phyloP scores from a whole-genome alignment of 768 basidiomycete genomes.

The Clavulina sp. region DNA sequence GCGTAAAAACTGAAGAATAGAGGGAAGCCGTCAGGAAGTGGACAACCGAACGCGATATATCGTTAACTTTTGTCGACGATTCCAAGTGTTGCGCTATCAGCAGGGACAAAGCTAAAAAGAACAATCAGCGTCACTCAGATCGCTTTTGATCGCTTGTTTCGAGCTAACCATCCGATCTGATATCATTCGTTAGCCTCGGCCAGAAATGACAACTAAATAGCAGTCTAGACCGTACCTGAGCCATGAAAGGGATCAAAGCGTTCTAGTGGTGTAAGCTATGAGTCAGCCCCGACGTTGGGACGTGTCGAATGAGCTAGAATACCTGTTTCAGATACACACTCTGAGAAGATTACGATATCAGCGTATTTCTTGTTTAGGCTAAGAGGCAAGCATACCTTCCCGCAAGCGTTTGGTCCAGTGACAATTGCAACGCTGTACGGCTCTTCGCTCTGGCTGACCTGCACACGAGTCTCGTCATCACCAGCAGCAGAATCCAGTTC shows the following conservation, averaged over 20 bases:
- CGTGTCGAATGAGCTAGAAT: neutral
- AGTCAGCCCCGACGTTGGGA: neutral
- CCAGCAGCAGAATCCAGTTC: neutral
- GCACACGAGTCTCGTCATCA: too few relatives aligned
- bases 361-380: neutral
- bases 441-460: too few relatives aligned
- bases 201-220: neutral
- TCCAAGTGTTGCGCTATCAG: conserved; percentile 64
- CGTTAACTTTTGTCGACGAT: conserved; percentile 69
- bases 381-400: conserved; percentile 40
- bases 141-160: neutral
- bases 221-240: conserved; percentile 47
- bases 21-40: neutral
- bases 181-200: conserved; percentile 3
- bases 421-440: conserved; percentile 60
- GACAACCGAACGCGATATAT: neutral
- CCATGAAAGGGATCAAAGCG: conserved; percentile 86
- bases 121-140: neutral
- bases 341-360: conserved; percentile 21
- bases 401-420: conserved; percentile 91
- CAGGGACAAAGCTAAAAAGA: conserved; percentile 64
- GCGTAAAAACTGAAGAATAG: conserved; percentile 62
- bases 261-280: conserved; percentile 26
- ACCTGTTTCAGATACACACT: conserved; percentile 91
- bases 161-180: conserved; percentile 49